A percentile compares a stretch with the other conserved stretches of the same genome.
Evolutionary conservation across 2,329 filamentous ascomycete genomes (phyloP).

Genomic region (Mycosphaerella arachidis): DNA sequence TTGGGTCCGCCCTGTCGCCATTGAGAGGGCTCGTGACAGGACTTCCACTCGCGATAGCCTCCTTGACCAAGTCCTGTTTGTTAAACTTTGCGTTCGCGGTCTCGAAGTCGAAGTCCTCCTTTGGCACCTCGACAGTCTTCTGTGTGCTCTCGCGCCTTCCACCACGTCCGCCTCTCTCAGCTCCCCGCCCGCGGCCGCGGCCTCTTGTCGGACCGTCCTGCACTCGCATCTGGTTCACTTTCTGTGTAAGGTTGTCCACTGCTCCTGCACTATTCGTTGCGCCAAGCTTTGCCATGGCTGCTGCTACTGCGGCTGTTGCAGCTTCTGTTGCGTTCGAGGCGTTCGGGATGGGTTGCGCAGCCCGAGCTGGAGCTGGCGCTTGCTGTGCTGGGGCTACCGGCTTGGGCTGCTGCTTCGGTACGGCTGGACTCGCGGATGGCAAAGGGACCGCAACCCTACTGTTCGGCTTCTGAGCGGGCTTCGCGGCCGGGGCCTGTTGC

Average conservation of each 20-base stretch:
- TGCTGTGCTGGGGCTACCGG: constrained; percentile 8
- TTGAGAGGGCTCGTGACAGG: constrained; percentile 48
- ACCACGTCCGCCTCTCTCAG: constrained; percentile 35
- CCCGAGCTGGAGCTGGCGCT: constrained; percentile 8
- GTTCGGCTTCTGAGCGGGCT: constrained; percentile 39
- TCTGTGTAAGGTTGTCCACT: constrained; percentile 67
- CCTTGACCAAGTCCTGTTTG: constrained; percentile 80
- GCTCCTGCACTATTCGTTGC: constrained; percentile 26
- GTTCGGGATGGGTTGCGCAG: constrained; percentile 17
- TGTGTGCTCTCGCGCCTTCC: constrained; percentile 33
- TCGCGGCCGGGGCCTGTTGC: constrained; percentile 33
- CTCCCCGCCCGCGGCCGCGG: constrained; percentile 47
- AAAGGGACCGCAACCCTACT: constrained; percentile 60
- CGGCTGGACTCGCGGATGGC: constrained; percentile 38
- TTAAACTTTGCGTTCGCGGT: constrained; percentile 83
- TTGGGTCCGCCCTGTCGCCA: constrained; percentile 21
- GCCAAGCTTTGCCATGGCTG: constrained; percentile 71
- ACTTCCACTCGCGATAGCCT: constrained; percentile 75
- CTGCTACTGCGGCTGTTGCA: constrained; percentile 71
- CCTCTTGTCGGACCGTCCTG: constrained; percentile 33
- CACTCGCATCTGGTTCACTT: constrained; percentile 69
- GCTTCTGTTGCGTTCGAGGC: constrained; percentile 62
- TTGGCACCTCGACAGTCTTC: constrained; percentile 73
- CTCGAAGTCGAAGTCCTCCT: constrained; percentile 89
- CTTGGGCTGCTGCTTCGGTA: constrained; percentile 23